Evolutionary conservation across 306 rosid genomes (phyloP), one percentile per base, ranked within the genome.

Genomic region (Prunus mume): DNA sequence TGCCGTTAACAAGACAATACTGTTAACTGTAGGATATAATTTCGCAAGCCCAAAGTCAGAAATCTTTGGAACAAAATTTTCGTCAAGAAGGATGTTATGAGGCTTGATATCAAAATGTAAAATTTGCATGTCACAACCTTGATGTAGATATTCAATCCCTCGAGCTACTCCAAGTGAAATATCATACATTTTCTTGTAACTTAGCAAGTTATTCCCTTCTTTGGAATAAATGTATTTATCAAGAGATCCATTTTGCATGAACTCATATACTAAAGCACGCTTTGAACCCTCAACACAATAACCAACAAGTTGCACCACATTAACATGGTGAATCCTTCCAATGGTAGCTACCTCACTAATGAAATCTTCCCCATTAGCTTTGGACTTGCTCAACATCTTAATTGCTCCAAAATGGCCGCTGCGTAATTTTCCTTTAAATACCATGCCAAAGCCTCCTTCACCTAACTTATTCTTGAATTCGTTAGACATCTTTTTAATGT

Each of bases 71-170:
- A 8, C 1, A 19, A 71, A 71, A 19, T 71, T 71, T 18, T 71
- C 50, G 0, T 71, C 46, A 4, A 67, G 55, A n/a, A 66, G 54
- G 43, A 66, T 66, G n/a, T 66, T 66, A 51, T 66, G 52, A 38
- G 74, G 74, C 28, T 71, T 71, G n/a, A 71, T 54, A 18, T 71
- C 75, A 30, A 71, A 71, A 30, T 71, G 64, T 20, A 30, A 11
- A 11, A 71, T 71, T n/a, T 52, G 75, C 75, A 71, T 32, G 75
- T 52, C 61, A 18, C 73, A 69, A 12, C 11, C 74, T 17, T 15
- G 46, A 3, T 69, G 74, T 14, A 69, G 74, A 69, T 69, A 69
- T 18, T 69, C 41, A 2, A 69, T 69, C 1, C 74, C 74, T 6
- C 17, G 24, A 4, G 74, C 74, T 25, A 69, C 61, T 25, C 55